Percentiles rank a stretch among this genome's conserved stretches.
phyloP scores from a whole-genome alignment of 441 rosid genomes.

The Metrosideros polymorpha region DNA sequence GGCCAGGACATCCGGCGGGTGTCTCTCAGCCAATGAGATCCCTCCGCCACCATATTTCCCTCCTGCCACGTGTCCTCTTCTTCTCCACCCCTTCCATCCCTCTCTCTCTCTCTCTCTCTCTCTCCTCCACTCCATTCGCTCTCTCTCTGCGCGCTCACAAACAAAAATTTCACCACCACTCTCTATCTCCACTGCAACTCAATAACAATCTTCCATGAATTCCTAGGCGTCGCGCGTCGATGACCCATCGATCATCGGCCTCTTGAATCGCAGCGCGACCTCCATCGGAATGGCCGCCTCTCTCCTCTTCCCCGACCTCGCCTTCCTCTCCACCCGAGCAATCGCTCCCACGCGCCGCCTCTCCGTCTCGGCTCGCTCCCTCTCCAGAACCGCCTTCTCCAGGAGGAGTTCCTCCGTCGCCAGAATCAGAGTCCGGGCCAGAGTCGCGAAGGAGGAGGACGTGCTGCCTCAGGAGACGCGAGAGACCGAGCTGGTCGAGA shows the following conservation, averaged over 20 bases:
- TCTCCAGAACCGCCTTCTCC: slow-evolving; percentile 3
- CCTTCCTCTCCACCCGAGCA: slow-evolving; percentile 12
- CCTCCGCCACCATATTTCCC: slow-evolving; percentile 14
- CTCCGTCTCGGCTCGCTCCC: slow-evolving; percentile 16
- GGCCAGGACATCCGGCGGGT: background rate
- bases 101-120: background rate
- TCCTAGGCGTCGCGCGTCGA: background rate
- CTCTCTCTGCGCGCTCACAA: background rate
- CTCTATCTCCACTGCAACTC: slow-evolving; percentile 1
- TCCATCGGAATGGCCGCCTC: slow-evolving; percentile 9
- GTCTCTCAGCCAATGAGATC: slow-evolving; percentile 29
- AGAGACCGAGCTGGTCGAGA: slow-evolving; percentile 27
- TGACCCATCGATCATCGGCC: background rate
- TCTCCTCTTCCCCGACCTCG: slow-evolving; percentile 40
- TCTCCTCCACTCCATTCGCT: background rate
- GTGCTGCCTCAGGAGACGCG: slow-evolving; percentile 39
- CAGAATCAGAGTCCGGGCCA: slow-evolving; percentile 16
- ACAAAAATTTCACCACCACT: background rate
- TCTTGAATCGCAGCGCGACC: background rate
- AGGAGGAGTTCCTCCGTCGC: slow-evolving; percentile 1
- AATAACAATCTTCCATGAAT: slow-evolving; percentile 5
- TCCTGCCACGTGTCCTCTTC: slow-evolving; percentile 51
- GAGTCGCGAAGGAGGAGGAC: slow-evolving; percentile 41
- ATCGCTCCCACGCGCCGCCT: slow-evolving; percentile 17
- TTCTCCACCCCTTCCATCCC: slow-evolving; percentile 38